Conservation (phyloP, 495 filamentous ascomycete species). For the Corynascus novoguineensis region DNA sequence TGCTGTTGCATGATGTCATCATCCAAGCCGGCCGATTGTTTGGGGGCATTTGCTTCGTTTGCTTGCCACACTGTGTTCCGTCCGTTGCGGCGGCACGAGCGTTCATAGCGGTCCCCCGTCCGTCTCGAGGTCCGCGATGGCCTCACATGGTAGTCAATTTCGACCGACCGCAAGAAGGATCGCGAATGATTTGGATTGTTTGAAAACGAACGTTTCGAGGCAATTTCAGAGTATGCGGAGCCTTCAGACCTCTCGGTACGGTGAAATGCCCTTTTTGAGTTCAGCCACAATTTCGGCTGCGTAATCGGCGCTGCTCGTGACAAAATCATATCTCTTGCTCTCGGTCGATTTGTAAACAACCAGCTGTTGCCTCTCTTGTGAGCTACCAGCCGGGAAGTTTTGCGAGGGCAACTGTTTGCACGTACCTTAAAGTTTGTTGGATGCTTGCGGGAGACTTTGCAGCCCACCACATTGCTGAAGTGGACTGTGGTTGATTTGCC, state of each 20-base stretch:
- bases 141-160: too few relatives aligned
- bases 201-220: too few relatives aligned
- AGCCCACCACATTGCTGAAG: constrained; percentile 87
- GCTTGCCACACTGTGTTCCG: not conserved
- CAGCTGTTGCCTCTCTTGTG: constrained; percentile 43
- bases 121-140: too few relatives aligned
- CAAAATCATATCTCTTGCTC: constrained; percentile 95
- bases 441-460: constrained; percentile 85
- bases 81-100: too few relatives aligned
- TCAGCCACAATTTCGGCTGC: constrained; percentile 87
- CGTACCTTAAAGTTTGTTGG: constrained; percentile 82
- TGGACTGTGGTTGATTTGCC: constrained; percentile 85
- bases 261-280: constrained; percentile 66
- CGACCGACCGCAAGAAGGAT: too few relatives aligned
- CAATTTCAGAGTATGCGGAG: too few relatives aligned
- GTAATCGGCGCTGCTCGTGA: constrained; percentile 70
- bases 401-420: not conserved
- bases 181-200: too few relatives aligned
- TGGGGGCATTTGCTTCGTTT: not conserved
- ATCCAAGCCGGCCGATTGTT: not conserved
- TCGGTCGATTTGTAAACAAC: constrained; percentile 77
- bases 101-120: too few relatives aligned
- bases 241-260: constrained; percentile 38
- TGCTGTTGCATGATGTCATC: not conserved
- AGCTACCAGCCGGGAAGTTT: constrained; percentile 11